These are phyloP conservation scores for Nemania abortiva DNA, from an alignment of 2,329 filamentous ascomycete genomes.

Conservation along the genomic window DNA sequence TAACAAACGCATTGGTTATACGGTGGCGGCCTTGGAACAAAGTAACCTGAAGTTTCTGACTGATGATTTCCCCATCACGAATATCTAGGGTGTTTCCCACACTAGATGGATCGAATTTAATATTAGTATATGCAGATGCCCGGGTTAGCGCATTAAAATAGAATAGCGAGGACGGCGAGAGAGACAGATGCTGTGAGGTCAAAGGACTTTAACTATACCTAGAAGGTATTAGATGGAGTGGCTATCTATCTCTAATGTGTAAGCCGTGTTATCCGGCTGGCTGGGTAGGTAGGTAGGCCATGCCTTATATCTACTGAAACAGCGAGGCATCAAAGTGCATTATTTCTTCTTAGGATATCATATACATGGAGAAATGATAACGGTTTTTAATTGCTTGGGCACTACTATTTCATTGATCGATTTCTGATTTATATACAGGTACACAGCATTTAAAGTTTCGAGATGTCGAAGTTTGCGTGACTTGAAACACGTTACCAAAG, in stretches of 20 bases:
- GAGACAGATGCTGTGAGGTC: not conserved
- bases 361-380: no score
- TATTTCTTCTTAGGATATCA: not conserved
- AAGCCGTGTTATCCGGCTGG: not conserved
- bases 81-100: not conserved
- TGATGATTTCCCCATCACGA: not conserved
- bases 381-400: no score
- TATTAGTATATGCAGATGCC: not conserved
- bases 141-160: not conserved
- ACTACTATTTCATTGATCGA: no score
- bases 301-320: not conserved
- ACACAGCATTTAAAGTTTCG: no score
- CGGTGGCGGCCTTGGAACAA: conserved; percentile 6
- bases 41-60: not conserved
- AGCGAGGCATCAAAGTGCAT: not conserved
- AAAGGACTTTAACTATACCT: not conserved
- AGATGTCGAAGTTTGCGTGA: no score
- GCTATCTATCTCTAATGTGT: not conserved
- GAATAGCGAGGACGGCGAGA: not conserved
- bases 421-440: no score
- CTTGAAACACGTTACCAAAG: no score
- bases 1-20: not conserved
- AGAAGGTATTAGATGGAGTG: no score
- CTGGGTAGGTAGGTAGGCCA: not conserved
- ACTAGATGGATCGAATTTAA: not conserved